Base-by-base conservation (phyloP, 2,329 filamentous ascomycete species). In the Aphanocladium album region DNA sequence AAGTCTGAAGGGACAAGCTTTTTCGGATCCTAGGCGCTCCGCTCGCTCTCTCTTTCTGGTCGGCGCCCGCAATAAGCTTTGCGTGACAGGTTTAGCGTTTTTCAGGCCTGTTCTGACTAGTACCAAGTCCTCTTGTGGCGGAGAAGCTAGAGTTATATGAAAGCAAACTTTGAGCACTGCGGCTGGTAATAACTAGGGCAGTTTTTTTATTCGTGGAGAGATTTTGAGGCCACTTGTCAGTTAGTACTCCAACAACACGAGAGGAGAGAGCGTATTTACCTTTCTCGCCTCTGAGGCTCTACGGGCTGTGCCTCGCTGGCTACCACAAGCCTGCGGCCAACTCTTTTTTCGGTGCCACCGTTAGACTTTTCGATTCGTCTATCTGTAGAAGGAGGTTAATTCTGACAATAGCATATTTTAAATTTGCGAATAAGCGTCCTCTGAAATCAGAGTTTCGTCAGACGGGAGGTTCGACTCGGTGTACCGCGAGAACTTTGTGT, bases 1-100 rank as follows among this genome's bases (percentile, higher is more conserved):
- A 51, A 16, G 25, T 35, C 17, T 35, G 6, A 21, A 21, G 7
- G 45, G 30, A 49, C 55, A 50, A 50, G 45, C 55, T 50, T 57
- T 49, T 35, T 37, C 30, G 33, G 30, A 30, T 39, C 5, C 55
- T 27, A 37, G 54, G 19, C 19, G 43, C 41, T 57, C 54, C 54
- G 54, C 54, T 30, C n/a, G 17, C 41, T 5, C 41, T 35, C 47
- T 46, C 21, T 47, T 19, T 30, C 30, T 30, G 5, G 5, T 9
- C n/a, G n/a, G n/a, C 21, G 41, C n/a, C 39, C 30, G 41, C 43
- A 57, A 57, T 57, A 57, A 57, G 54, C 54, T 57, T 57, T 56
- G 14, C 11, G 17, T 35, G 27, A 30, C 47, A 17, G 25, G 5
- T 35, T 51, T 51, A 51, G 47, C 47, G 47, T 51, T 51, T 30